Base-by-base conservation (phyloP, 129 eudicot species). In the Smallanthus sonchifolius region DNA sequence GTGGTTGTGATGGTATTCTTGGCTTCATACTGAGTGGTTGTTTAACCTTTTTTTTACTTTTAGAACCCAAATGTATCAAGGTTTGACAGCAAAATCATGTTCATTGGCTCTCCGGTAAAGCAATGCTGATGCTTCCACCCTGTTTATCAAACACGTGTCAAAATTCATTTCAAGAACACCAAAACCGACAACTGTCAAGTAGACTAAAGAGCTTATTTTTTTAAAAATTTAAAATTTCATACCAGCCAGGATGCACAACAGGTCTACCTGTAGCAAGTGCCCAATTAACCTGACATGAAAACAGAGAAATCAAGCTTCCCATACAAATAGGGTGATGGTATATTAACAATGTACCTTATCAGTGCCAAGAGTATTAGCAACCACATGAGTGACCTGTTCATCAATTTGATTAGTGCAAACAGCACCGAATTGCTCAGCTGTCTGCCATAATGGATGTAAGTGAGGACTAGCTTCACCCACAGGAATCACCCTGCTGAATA, bases 171-270 rank as follows among this genome's bases (percentile, higher is more conserved):
- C 5, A 42, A 44, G 30, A 24, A 24, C 30, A 24, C 1, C 0
- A 24, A 24, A 24, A 24, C 30, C 30, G 30, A 24, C 30, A 24
- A 5, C 14, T 1, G 2, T 17, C n/a, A n/a, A n/a, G n/a, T n/a
- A n/a, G n/a, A n/a, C n/a, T n/a, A 73, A 45, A 3, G 28, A 24
- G 15, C 16, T 10, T 30, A n/a, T 24, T 24, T 24, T 24, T 24
- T 24, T 5, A 14, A 4, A 3, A 54, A 34, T 11, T 34, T 36
- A 42, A 67, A 2, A 66, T 52, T 68, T 44, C 89, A 81, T 87
- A 94, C 99, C 99, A 94, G 90, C 96, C 94, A 61, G 99, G 97
- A 83, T 90, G 94, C 70, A 94, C 99, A 69, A 91, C 99, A 84
- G 81, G 89, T 88, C 87, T 86, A 75, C 97, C 99, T 0, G 83